Evolutionary conservation across 352 stramenopile species (phyloP).

Genomic region (Peronosclerospora sorghi): DNA sequence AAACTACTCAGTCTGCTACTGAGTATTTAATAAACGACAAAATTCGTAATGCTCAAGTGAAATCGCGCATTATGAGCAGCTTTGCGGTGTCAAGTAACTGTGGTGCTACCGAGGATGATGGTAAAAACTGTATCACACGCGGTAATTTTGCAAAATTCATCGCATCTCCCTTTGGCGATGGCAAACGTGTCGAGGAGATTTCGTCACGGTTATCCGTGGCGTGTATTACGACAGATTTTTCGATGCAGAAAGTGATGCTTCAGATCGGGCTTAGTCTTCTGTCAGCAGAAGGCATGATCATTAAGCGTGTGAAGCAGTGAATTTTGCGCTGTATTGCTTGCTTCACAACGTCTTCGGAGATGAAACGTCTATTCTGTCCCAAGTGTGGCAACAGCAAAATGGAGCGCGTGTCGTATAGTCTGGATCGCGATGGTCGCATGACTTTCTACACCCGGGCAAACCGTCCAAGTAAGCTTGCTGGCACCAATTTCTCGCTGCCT

Average conservation of each 20-base stretch:
- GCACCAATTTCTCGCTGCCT: constrained; percentile 96
- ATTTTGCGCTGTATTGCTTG: constrained; percentile 95
- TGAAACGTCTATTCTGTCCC: constrained; percentile 92
- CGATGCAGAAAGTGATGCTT: constrained; percentile 86
- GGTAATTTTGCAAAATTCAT: constrained; percentile 55
- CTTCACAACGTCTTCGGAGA: constrained; percentile 90
- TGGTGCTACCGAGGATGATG: constrained; percentile 67
- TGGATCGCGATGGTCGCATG: constrained; percentile 88
- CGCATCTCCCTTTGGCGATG: constrained; percentile 64
- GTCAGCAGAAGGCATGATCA: constrained; percentile 75
- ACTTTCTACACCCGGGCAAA: constrained; percentile 78
- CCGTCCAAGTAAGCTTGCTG: constrained; percentile 83
- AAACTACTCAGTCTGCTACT: constrained; percentile 13
- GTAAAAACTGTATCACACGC: constrained; percentile 80
- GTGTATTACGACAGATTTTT: constrained; percentile 85
- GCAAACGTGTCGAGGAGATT: constrained; percentile 52
- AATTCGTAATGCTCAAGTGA: constrained; percentile 70
- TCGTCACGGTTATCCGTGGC: constrained; percentile 38
- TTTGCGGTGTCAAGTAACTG: constrained; percentile 72
- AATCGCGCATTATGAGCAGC: constrained; percentile 79
- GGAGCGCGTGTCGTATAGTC: constrained; percentile 89
- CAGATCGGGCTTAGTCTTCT: constrained; percentile 79
- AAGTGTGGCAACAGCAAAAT: constrained; percentile 94
- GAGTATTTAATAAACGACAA: constrained; percentile 35
- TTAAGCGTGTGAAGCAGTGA: constrained; percentile 89